Evolutionary conservation across 2,329 filamentous ascomycete species (phyloP).

Genomic region (Colletotrichum paranaense): DNA sequence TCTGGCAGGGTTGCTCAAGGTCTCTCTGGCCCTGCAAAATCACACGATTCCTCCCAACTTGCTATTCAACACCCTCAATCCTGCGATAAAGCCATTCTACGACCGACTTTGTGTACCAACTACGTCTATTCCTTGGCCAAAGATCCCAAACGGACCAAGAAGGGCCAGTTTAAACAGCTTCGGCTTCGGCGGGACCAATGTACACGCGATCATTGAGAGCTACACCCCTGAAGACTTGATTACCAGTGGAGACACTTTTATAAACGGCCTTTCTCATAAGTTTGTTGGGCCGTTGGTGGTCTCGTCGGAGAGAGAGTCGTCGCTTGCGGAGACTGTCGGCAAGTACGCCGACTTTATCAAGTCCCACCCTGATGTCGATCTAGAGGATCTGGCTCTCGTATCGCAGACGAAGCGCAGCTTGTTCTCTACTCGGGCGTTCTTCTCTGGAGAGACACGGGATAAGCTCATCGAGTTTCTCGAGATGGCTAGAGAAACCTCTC

Average conservation of each 20-base stretch:
- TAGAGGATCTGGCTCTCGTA: no score
- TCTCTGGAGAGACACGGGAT: no score
- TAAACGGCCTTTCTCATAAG: no score
- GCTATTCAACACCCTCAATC: constrained; percentile 35
- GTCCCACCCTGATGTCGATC: no score
- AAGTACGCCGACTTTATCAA: no score
- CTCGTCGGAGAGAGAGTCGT: no score
- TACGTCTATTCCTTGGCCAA: constrained; percentile 40
- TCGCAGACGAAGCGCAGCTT: no score
- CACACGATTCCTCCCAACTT: constrained; percentile 16
- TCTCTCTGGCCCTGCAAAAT: constrained; percentile 6
- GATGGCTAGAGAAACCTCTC: neutral
- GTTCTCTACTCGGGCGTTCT: no score
- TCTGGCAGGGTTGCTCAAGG: constrained; percentile 26
- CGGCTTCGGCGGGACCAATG: constrained; percentile 43
- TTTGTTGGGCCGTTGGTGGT: no score
- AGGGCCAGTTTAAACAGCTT: constrained; percentile 50
- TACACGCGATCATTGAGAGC: constrained; percentile 41
- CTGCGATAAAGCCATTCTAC: constrained; percentile 14
- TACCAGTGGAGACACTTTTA: neutral
- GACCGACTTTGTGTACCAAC: constrained; percentile 39
- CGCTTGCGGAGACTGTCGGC: no score
- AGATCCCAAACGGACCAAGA: constrained; percentile 36
- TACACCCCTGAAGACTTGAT: neutral
- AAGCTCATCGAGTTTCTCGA: no score